Base-by-base conservation (phyloP, 2,329 filamentous ascomycete species). In the Metarhizium sp. region DNA sequence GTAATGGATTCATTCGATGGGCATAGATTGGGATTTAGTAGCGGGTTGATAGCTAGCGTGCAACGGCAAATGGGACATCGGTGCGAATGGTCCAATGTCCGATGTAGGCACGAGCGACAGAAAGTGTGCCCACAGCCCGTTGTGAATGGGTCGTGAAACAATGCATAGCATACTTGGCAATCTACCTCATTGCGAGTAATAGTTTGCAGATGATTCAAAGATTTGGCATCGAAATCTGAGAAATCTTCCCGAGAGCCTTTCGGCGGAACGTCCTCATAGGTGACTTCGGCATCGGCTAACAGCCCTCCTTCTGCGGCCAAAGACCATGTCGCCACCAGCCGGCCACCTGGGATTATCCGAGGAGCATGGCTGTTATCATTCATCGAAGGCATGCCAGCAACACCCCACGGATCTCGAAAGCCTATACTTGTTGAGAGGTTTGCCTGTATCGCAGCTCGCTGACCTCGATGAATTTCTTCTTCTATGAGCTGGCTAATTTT, bases 51-150 rank as follows among this genome's bases (percentile, higher is more conserved):
- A 4, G 71, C 71, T 10, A 95, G 70, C 8, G 73, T 72, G 47
- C 86, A 80, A 51, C 92, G 85, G 66, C 92, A 96, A 14, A 91
- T 79, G 0, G 92, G 91, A 64, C 92, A 96, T 54, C 87, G 77
- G 55, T 82, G 79, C 2, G 87, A 87, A 66, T 94, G 87, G 63
- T 92, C 87, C 57, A 95, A 75, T 6, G 88, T 83, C 49, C 87
- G 82, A 55, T 85, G 81, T 25, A 96, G 75, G 67, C 92, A 96
- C 57, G 81, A 80, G 20, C 88, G 84, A 68, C 92, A 96, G 64
- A 94, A 92, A 0, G 90, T 96, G 68, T 96, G 92, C 1, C 92
- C 92, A 63, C 92, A 96, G 1, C 82, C 78, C 0, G 90, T 95
- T 0, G 91, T 96, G 52, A 92, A 75, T 0, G 92, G 90, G 58